These are phyloP conservation scores for Lavandula angustifolia DNA, from an alignment of 257 asterid species.

Conservation along the genomic window DNA sequence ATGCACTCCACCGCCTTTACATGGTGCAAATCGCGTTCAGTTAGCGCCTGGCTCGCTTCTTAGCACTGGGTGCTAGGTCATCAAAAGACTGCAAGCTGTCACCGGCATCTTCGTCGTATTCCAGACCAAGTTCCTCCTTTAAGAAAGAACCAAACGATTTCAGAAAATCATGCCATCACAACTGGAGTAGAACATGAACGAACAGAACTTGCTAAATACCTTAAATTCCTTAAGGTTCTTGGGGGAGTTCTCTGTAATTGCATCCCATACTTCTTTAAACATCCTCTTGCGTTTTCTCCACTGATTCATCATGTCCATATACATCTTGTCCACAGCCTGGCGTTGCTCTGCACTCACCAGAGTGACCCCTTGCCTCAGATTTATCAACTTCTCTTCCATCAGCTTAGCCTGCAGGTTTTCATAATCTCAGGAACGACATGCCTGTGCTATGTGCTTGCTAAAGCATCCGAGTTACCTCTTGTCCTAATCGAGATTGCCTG, in stretches of 20 bases:
- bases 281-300: constrained; percentile 94
- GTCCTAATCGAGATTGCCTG: constrained; percentile 53
- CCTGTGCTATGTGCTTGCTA: constrained; percentile 18
- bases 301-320: constrained; percentile 53
- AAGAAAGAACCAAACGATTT: constrained; percentile 6
- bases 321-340: constrained; percentile 61
- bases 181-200: neutral
- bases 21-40: constrained; percentile 23
- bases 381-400: constrained; percentile 80
- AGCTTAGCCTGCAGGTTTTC: constrained; percentile 51
- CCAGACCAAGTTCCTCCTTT: constrained; percentile 93
- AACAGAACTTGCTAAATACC: constrained; percentile 37
- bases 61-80: constrained; percentile 56
- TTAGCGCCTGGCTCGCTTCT: constrained; percentile 59
- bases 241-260: constrained; percentile 91
- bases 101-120: constrained; percentile 88
- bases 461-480: constrained; percentile 52
- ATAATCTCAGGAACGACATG: constrained; percentile 6
- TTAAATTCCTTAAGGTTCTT: constrained; percentile 81
- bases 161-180: neutral
- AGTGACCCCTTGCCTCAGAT: constrained; percentile 76
- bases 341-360: constrained; percentile 87
- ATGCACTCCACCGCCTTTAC: neutral
- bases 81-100: constrained; percentile 72
- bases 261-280: constrained; percentile 92